phyloP scores from a whole-genome alignment of 2,329 filamentous ascomycete genomes.

The Fusarium agapanthi region DNA sequence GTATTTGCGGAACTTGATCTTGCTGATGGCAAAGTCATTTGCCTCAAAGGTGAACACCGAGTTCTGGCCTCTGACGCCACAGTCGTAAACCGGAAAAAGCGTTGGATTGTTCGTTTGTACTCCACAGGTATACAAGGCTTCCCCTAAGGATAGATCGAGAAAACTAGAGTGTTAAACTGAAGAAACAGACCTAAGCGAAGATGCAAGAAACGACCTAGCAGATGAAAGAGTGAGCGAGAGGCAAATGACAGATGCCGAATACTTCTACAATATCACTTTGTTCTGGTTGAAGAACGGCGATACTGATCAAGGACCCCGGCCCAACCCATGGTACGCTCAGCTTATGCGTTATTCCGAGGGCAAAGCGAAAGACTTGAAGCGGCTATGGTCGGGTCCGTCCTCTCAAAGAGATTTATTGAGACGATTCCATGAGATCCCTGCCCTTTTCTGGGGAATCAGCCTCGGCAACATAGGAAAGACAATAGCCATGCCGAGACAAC shows the following conservation, averaged over 20 bases:
- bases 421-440: conserved; percentile 1
- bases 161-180: not conserved
- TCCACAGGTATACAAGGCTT: not conserved
- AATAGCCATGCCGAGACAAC: not conserved
- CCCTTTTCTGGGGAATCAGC: conserved; percentile 5
- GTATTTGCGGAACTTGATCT: not conserved
- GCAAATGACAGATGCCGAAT: not conserved
- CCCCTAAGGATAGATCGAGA: no score
- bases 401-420: not conserved
- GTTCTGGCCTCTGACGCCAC: not conserved
- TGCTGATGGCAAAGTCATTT: not conserved
- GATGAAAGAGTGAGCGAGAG: not conserved
- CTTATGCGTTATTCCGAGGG: not conserved
- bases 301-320: not conserved
- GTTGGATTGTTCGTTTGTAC: conserved; percentile 1
- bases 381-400: not conserved
- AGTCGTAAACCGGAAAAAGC: not conserved
- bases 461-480: conserved; percentile 1
- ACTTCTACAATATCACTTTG: not conserved
- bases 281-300: not conserved
- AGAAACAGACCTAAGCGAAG: not conserved
- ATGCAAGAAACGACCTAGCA: not conserved
- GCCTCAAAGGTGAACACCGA: not conserved
- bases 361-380: not conserved
- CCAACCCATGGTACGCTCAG: not conserved